These are phyloP conservation scores for Nakaseomyces uthaithaninus DNA, from an alignment of 1,139 yeast species.

Conservation along the genomic window DNA sequence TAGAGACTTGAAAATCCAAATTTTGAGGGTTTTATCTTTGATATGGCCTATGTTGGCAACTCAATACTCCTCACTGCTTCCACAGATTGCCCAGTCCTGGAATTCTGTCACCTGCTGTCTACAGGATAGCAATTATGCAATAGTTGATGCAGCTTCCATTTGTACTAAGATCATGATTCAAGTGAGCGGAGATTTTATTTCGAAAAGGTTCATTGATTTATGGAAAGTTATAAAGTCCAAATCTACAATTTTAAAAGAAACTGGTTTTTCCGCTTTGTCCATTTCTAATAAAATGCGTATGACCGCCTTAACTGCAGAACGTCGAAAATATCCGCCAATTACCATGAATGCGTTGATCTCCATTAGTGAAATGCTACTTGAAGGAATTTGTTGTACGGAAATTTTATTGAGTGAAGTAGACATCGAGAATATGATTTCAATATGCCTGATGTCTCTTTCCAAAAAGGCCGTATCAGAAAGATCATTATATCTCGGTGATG, in stretches of 20 bases:
- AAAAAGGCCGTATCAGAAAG: constrained; percentile 11
- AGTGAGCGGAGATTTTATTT: constrained; percentile 44
- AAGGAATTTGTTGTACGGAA: constrained; percentile 23
- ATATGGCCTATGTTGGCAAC: constrained; percentile 59
- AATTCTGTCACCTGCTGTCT: constrained; percentile 41
- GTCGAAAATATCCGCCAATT: constrained; percentile 18
- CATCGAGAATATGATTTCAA: constrained; percentile 19
- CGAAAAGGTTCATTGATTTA: constrained; percentile 40
- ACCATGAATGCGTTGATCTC: constrained; percentile 20
- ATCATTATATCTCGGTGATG: constrained; percentile 23
- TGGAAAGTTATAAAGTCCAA: constrained; percentile 34
- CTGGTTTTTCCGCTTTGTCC: constrained; percentile 9
- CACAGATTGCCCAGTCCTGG: constrained; percentile 67
- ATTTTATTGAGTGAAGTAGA: constrained; percentile 17
- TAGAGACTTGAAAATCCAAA: constrained; percentile 43
- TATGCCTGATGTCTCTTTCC: constrained; percentile 23
- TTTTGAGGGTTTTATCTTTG: constrained; percentile 44
- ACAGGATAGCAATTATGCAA: constrained; percentile 34
- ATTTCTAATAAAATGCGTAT: neutral
- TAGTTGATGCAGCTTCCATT: constrained; percentile 33
- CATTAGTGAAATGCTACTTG: constrained; percentile 20
- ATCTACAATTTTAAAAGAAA: constrained; percentile 19
- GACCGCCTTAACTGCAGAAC: neutral
- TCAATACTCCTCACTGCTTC: constrained; percentile 50
- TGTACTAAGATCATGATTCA: constrained; percentile 36